These are phyloP conservation scores for Effrenium voratum DNA, from an alignment of 73 alveolate species.

Conservation along the genomic window DNA sequence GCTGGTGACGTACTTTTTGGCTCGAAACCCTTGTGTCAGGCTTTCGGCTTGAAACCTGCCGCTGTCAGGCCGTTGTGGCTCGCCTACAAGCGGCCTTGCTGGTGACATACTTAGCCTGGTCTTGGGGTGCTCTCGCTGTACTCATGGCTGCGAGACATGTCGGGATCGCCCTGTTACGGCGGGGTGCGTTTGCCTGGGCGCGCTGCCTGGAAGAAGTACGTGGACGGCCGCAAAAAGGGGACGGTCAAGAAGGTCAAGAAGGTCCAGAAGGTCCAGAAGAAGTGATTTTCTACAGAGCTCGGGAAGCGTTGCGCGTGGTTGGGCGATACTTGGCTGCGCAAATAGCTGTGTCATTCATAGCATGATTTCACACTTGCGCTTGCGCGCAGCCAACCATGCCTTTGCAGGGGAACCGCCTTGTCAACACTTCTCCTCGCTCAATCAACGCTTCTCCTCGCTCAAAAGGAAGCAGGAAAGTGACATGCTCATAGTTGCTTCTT, in stretches of 20 bases:
- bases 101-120: background rate
- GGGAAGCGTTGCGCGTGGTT: background rate
- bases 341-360: background rate
- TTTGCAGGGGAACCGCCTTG: too few species aligned
- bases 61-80: too few species aligned
- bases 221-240: background rate
- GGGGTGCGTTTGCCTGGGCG: background rate
- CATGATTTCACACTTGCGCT: background rate
- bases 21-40: too few species aligned
- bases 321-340: background rate
- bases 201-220: background rate
- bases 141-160: background rate
- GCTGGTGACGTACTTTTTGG: too few species aligned
- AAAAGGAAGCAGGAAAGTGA: too few species aligned
- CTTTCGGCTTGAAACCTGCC: too few species aligned
- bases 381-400: too few species aligned
- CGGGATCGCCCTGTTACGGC: constrained; percentile 3
- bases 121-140: background rate
- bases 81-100: too few species aligned
- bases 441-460: too few species aligned
- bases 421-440: too few species aligned
- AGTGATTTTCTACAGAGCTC: constrained; percentile 5
- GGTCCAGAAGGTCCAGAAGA: constrained; percentile 11
- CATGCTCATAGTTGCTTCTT: background rate
- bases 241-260: too few species aligned